A percentile compares a stretch with the other conserved stretches of the same genome.
These are phyloP conservation scores for Aspergillus intermedius DNA, from an alignment of 2,329 filamentous ascomycete species.

Conservation along the genomic window DNA sequence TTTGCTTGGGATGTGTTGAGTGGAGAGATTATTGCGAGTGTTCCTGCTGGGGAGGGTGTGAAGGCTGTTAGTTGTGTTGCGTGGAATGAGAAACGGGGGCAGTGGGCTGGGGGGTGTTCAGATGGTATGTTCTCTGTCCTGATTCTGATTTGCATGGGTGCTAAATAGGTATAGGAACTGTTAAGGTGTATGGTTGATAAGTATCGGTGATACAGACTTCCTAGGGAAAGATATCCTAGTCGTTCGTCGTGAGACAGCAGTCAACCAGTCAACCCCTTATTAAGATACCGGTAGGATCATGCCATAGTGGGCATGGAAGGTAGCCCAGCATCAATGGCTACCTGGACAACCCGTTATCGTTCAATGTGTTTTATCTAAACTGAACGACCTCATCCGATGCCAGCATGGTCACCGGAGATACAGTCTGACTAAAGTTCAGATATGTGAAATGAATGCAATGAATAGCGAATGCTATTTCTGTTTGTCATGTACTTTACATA, in stretches of 20 bases:
- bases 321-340: too few relatives aligned
- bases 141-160: neutral
- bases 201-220: neutral
- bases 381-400: too few relatives aligned
- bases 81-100: slow-evolving; percentile 37
- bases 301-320: too few relatives aligned
- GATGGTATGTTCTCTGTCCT: slow-evolving; percentile 28
- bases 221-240: too few relatives aligned
- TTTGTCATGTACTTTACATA: too few relatives aligned
- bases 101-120: slow-evolving; percentile 37
- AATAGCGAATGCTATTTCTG: too few relatives aligned
- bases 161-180: neutral
- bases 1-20: slow-evolving; percentile 76
- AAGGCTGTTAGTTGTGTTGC: slow-evolving; percentile 41
- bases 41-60: slow-evolving; percentile 42
- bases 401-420: too few relatives aligned
- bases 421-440: too few relatives aligned
- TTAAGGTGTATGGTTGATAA: slow-evolving; percentile 2
- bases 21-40: slow-evolving; percentile 59
- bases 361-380: too few relatives aligned
- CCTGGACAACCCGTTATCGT: too few relatives aligned
- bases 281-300: too few relatives aligned
- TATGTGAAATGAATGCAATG: too few relatives aligned
- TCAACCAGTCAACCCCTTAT: neutral
- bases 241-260: neutral